Evolutionary conservation across 768 basidiomycete genomes (phyloP), one percentile per base, ranked within the genome.

Genomic region (Antrodiella citrinella): DNA sequence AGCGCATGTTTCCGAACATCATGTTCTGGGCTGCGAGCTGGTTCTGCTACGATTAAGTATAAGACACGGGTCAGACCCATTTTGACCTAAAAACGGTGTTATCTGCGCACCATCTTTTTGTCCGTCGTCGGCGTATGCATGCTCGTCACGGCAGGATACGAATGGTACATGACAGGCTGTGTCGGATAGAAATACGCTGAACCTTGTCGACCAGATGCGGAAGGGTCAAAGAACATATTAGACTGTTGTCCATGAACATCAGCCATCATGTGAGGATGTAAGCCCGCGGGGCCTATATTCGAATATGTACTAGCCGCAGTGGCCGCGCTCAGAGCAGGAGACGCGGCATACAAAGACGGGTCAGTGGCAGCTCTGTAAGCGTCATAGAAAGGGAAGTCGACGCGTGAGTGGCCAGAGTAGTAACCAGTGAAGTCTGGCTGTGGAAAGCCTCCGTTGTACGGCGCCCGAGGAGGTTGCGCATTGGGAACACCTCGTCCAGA

Each of bases 181-280:
- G 75, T 59, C 23, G 78, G 71, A 59, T 80, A 84, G 59, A 72
- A 87, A 59, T 73, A 86, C 52, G 78, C 83, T 11, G 81, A 77
- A 26, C 59, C 65, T 10, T 75, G 70, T 41, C 75, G 73, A 43
- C 72, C 67, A 11, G 70, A 59, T 15, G 68, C 69, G 45, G 71
- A 62, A 57, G 78, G 86, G 57, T 83, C 81, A 48, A 78, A 85
- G 65, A 78, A 84, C 47, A 79, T 54, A 30, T 72, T 72, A 26
- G 77, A 67, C 55, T 81, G 80, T 55, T 73, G 73, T 44, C 70
- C 69, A 54, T 68, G 68, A 21, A 71, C 54, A 48, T 73, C 73
- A 47, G 65, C 51, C 35, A 64, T 56, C 54, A 69, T 58, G 63
- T 71, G 70, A 49, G 71, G 67, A 53, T 76, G 75, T 44, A 74